Evolutionary conservation across 495 filamentous ascomycete genomes (phyloP).

Genomic region (Entonaema liquescens): DNA sequence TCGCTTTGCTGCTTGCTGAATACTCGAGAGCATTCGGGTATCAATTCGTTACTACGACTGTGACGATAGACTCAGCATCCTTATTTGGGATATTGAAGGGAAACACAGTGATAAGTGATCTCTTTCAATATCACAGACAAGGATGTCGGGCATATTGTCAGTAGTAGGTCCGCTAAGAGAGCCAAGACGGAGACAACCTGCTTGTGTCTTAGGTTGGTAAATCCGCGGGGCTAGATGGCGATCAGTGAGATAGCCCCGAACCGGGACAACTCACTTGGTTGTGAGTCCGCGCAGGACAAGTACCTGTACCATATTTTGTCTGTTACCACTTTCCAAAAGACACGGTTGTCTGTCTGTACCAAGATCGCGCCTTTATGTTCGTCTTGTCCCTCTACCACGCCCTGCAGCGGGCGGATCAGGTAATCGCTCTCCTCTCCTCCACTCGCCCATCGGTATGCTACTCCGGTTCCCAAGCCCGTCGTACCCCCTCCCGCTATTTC

Average conservation of each 20-base stretch:
- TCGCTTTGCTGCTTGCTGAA: conserved; percentile 2
- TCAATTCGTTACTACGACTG: too few relatives aligned
- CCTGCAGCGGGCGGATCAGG: conserved; percentile 50
- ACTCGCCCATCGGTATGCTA: conserved; percentile 63
- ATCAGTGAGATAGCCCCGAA: not conserved
- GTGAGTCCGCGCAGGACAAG: conserved; percentile 9
- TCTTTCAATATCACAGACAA: too few relatives aligned
- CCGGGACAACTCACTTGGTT: conserved; percentile 22
- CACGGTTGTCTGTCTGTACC: conserved; percentile 21
- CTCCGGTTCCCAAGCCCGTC: conserved; percentile 38
- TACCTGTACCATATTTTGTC: conserved; percentile 19
- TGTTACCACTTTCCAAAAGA: not conserved
- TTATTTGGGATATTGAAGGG: too few relatives aligned
- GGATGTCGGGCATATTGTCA: too few relatives aligned
- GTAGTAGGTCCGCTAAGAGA: not conserved
- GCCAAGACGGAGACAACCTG: not conserved
- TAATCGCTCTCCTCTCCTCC: conserved; percentile 66
- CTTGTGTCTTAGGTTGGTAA: conserved; percentile 13
- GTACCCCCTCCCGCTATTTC: conserved; percentile 45
- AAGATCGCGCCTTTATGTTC: conserved; percentile 38
- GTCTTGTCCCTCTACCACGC: conserved; percentile 45
- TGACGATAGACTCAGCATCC: too few relatives aligned
- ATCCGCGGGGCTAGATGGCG: not conserved
- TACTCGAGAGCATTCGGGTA: conserved; percentile 8
- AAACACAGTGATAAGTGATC: too few relatives aligned